phyloP scores from a whole-genome alignment of 2,329 filamentous ascomycete species.

The Blastomyces parvus region DNA sequence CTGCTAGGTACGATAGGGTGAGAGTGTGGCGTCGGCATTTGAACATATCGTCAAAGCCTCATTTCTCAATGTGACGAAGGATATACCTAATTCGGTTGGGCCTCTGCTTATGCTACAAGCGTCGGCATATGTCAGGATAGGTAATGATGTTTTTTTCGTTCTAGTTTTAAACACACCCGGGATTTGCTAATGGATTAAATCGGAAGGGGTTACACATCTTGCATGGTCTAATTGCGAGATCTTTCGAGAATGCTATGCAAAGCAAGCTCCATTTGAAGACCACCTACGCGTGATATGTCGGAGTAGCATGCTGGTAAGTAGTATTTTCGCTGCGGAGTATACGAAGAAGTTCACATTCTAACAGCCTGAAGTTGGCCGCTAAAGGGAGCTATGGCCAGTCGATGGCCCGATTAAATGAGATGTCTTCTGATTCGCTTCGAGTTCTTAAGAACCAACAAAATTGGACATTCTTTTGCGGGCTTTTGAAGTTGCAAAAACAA shows the following conservation, averaged over 20 bases:
- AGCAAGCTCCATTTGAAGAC: conserved; percentile 62
- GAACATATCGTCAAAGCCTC: conserved; percentile 76
- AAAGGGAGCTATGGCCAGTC: conserved; percentile 64
- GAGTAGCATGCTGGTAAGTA: conserved; percentile 51
- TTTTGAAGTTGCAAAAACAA: conserved; percentile 35
- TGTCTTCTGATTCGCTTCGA: conserved; percentile 54
- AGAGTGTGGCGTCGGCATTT: conserved; percentile 51
- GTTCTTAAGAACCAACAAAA: conserved; percentile 66
- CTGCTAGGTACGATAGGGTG: conserved; percentile 38
- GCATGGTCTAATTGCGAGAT: conserved; percentile 55
- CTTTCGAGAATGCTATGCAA: conserved; percentile 63
- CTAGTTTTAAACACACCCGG: neutral
- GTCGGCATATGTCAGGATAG: conserved; percentile 67
- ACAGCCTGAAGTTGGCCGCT: conserved; percentile 42
- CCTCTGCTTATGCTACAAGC: conserved; percentile 63
- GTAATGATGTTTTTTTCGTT: conserved; percentile 32
- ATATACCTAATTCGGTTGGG: conserved; percentile 62
- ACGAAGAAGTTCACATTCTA: conserved; percentile 8
- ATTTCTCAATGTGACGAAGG: conserved; percentile 68
- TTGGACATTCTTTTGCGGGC: conserved; percentile 35
- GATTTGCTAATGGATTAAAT: conserved; percentile 24
- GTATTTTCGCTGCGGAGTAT: neutral
- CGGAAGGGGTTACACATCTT: conserved; percentile 44
- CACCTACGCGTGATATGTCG: conserved; percentile 64
- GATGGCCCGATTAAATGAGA: conserved; percentile 47